phyloP scores from a whole-genome alignment of 495 filamentous ascomycete species.

The Astrothelium subdiscretum region DNA sequence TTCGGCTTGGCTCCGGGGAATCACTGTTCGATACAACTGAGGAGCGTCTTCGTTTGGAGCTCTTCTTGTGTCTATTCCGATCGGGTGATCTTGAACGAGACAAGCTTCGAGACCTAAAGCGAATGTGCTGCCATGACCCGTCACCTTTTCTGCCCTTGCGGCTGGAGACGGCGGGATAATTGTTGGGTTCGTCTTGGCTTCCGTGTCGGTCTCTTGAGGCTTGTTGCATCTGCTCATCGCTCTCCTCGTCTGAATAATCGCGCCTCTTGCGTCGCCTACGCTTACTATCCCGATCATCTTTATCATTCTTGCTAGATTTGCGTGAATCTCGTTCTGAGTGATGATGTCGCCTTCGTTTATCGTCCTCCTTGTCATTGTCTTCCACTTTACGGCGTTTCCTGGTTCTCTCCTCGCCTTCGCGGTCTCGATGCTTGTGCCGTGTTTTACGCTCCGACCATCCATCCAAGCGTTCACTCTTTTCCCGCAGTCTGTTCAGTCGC shows the following conservation, averaged over 20 bases:
- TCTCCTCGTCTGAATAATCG: background rate
- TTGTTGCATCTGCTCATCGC: background rate
- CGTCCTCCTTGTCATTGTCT: conserved; percentile 5
- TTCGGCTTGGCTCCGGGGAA: background rate
- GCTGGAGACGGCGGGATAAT: background rate
- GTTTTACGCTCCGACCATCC: conserved; percentile 17
- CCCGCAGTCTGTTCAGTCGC: conserved; percentile 40
- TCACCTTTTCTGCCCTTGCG: background rate
- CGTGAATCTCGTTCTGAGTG: background rate
- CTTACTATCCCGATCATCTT: background rate
- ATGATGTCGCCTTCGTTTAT: background rate
- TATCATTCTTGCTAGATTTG: background rate
- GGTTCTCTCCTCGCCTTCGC: conserved; percentile 28
- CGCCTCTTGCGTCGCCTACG: background rate
- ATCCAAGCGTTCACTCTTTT: conserved; percentile 6
- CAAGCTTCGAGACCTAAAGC: background rate
- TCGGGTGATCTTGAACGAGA: conserved; percentile 4
- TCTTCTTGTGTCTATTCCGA: background rate
- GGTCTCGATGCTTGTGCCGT: conserved; percentile 32
- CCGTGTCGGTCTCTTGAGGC: background rate
- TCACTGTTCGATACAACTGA: background rate
- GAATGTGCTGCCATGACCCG: background rate
- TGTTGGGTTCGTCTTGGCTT: background rate
- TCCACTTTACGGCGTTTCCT: conserved; percentile 10
- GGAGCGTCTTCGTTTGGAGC: background rate